These are phyloP conservation scores for Sugiyamaella paludigena DNA, from an alignment of 1,139 yeast species.

Conservation along the genomic window DNA sequence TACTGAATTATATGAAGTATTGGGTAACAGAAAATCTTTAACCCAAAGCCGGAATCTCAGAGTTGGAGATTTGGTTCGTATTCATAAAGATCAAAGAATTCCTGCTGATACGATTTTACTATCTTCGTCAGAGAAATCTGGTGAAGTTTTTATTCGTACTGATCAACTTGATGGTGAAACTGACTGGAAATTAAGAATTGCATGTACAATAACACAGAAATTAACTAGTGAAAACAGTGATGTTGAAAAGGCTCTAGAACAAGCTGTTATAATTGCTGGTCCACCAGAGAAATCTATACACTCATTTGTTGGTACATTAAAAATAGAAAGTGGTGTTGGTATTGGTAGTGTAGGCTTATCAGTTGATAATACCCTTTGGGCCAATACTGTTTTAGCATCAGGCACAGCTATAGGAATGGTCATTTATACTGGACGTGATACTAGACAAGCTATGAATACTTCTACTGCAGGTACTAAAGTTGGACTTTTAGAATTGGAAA, in stretches of 20 bases:
- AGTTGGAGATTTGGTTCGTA: slow-evolving; percentile 83
- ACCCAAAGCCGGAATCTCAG: slow-evolving; percentile 64
- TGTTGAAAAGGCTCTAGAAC: slow-evolving; percentile 44
- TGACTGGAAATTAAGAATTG: slow-evolving; percentile 87
- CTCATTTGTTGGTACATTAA: slow-evolving; percentile 68
- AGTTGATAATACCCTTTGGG: slow-evolving; percentile 95
- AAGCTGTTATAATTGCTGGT: slow-evolving; percentile 61
- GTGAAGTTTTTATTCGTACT: slow-evolving; percentile 92
- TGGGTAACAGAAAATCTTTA: slow-evolving; percentile 40
- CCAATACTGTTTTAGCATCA: slow-evolving; percentile 93
- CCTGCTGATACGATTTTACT: slow-evolving; percentile 91
- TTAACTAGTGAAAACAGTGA: slow-evolving; percentile 44
- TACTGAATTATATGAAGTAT: slow-evolving; percentile 72
- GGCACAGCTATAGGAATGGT: slow-evolving; percentile 88
- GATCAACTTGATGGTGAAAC: slow-evolving; percentile 99
- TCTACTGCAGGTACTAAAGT: slow-evolving; percentile 86
- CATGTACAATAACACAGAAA: slow-evolving; percentile 68
- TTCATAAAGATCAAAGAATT: slow-evolving; percentile 78
- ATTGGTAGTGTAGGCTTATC: slow-evolving; percentile 60
- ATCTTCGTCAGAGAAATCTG: slow-evolving; percentile 75
- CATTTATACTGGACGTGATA: slow-evolving; percentile 86
- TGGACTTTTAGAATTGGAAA: slow-evolving; percentile 86
- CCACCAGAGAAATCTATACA: slow-evolving; percentile 85
- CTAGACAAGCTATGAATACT: slow-evolving; percentile 93
- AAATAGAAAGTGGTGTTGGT: slow-evolving; percentile 42